A percentile compares a stretch with the other conserved stretches of the same genome.
Conservation (phyloP, 2,329 filamentous ascomycete species). For the Xylariaceae sp. region DNA sequence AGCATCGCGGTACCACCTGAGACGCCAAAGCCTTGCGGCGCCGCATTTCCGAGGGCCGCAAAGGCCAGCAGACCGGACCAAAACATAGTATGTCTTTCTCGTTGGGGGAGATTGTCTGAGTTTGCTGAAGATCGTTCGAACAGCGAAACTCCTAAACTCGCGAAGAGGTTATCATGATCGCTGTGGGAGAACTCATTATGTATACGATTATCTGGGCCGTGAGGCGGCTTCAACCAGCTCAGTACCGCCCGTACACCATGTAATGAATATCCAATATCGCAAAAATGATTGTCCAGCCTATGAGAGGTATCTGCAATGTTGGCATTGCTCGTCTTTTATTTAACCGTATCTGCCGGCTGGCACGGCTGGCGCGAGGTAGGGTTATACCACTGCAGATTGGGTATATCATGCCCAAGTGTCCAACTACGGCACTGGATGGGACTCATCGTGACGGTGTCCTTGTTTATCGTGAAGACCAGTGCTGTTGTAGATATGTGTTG, state of each 20-base stretch:
- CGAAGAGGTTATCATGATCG: no score
- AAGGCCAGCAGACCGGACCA: conserved; percentile 11
- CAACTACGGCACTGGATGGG: not conserved
- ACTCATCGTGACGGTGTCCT: not conserved
- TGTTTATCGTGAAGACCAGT: no score
- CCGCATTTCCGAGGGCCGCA: conserved; percentile 10
- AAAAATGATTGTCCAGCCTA: not conserved
- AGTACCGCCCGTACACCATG: not conserved
- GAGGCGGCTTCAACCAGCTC: not conserved
- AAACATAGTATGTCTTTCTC: conserved; percentile 9
- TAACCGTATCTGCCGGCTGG: conserved; percentile 1
- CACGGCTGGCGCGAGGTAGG: not conserved
- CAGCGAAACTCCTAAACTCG: not conserved
- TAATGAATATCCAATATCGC: not conserved
- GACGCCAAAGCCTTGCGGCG: conserved; percentile 13
- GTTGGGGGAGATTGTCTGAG: not conserved
- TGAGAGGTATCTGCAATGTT: not conserved
- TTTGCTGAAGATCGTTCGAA: not conserved
- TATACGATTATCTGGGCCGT: not conserved
- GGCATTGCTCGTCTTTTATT: not conserved
- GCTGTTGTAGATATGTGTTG: no score
- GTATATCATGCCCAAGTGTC: not conserved
- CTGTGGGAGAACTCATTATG: not conserved
- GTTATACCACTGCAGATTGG: not conserved
- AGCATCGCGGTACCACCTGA: conserved; percentile 15